These are phyloP conservation scores for Phytophthora colocasiae DNA, from an alignment of 352 stramenopile species.

Conservation along the genomic window DNA sequence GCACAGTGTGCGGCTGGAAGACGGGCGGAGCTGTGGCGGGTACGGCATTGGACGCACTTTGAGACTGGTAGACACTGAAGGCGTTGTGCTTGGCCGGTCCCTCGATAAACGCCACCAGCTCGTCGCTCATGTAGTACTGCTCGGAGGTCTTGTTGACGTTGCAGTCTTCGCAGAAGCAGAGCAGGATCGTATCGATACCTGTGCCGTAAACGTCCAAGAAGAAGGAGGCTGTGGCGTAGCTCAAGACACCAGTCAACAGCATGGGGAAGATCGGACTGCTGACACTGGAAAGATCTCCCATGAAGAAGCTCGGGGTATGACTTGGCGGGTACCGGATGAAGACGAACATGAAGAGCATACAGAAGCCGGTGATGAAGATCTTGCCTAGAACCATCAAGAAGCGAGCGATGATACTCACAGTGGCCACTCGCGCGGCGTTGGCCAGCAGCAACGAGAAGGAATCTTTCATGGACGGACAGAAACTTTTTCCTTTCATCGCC, in stretches of 20 bases:
- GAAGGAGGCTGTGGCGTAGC: constrained; percentile 75
- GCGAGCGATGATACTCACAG: constrained; percentile 80
- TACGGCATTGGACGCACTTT: constrained; percentile 21
- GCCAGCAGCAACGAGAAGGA: constrained; percentile 96
- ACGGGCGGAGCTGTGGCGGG: constrained; percentile 41
- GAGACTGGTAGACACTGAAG: constrained; percentile 62
- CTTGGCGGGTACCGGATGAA: constrained; percentile 72
- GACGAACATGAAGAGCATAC: constrained; percentile 86
- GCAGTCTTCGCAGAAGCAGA: constrained; percentile 90
- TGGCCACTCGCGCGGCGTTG: constrained; percentile 93
- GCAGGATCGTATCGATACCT: constrained; percentile 86
- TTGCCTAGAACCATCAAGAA: constrained; percentile 92
- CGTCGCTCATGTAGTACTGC: constrained; percentile 87
- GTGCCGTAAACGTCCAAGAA: constrained; percentile 88
- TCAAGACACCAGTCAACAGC: constrained; percentile 73
- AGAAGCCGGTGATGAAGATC: constrained; percentile 83
- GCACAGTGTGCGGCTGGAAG: constrained; percentile 23
- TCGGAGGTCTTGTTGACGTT: constrained; percentile 80
- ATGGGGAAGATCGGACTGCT: constrained; percentile 84
- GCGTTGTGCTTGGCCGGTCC: constrained; percentile 80
- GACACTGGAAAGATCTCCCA: constrained; percentile 70
- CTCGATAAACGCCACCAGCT: constrained; percentile 83
- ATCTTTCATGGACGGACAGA: constrained; percentile 92
- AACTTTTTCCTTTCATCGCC: constrained; percentile 87
- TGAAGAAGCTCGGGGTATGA: constrained; percentile 73